phyloP scores from a whole-genome alignment of 352 stramenopile species.

The Globisporangium recalcitrans region DNA sequence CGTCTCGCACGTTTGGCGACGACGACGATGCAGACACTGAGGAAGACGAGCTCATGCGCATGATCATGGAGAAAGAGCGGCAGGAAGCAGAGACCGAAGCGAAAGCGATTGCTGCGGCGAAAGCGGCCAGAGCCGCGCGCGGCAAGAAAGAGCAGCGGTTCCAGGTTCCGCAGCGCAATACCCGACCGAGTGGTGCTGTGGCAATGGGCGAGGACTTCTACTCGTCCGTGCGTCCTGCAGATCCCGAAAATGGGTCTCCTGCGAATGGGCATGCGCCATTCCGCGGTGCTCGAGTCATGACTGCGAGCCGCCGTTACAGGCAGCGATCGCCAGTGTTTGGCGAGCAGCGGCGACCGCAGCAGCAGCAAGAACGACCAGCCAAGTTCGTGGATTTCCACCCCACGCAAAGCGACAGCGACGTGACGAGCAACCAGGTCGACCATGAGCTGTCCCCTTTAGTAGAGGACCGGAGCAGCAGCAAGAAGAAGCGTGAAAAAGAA shows the following conservation, averaged over 20 bases:
- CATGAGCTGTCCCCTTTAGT: constrained; percentile 10
- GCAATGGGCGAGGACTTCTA: constrained; percentile 21
- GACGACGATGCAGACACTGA: constrained; percentile 17
- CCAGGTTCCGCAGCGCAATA: constrained; percentile 1
- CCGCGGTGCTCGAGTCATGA: constrained; percentile 1
- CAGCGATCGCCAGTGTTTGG: neutral
- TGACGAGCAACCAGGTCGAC: constrained; percentile 12
- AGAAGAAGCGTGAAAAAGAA: constrained; percentile 22
- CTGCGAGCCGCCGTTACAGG: neutral
- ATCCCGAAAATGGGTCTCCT: neutral
- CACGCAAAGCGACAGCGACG: neutral
- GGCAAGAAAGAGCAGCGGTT: neutral
- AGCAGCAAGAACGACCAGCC: neutral
- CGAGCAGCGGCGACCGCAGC: neutral
- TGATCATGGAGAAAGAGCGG: constrained; percentile 32
- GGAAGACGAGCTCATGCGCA: constrained; percentile 37
- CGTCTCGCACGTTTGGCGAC: neutral
- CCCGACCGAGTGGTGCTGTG: neutral
- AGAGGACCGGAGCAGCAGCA: neutral
- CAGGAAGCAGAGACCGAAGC: constrained; percentile 14
- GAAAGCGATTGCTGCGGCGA: constrained; percentile 12
- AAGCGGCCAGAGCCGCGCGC: neutral
- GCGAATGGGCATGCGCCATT: constrained; percentile 6
- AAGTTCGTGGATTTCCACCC: neutral
- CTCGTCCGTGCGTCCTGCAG: constrained; percentile 25